Base-by-base conservation (phyloP, 176 grass and related monocot species). In the Tillandsia leiboldiana region DNA sequence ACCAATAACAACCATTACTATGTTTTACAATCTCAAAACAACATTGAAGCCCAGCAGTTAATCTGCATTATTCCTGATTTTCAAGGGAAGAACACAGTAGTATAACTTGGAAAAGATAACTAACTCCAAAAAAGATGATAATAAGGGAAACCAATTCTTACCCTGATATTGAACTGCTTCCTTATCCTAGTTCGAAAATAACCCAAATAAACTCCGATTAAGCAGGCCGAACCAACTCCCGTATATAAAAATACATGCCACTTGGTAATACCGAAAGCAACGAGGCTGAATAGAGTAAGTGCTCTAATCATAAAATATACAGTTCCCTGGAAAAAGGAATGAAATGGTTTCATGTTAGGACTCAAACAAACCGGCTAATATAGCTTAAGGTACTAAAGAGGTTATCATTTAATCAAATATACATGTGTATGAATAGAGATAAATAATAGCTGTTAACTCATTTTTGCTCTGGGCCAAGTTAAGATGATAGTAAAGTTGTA, bases 111-210 rank as follows among this genome's bases (percentile, higher is more conserved):
- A 6, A 42, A 42, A 42, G 33, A 42, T 42, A 8, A 42, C 33
- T 7, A 5, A 42, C 33, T 42, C 33, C 33, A 42, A 42, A 42
- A 47, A 70, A 64, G 78, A 26, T 26, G 51, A 53, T 2, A 66
- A 73, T 53, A 15, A 24, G 20, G 66, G 23, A 79, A 53, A 73
- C 29, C 78, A 71, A 79, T 74, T 67, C 63, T 80, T 86, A 88
- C 94, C 50, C 85, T 82, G 68, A 99, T 99, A 74, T 99, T 99
- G 80, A 88, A 99, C 57, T 88, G 90, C 69, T 86, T 90, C 79
- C 87, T 87, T 50, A 99, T 86, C 73, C 87, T 93, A 63, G 82
- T 84, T 75, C 90, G 79, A 65, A 90, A 99, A 70, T 99, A 90
- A 77, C 94, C 87, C 13, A 88, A 84, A 68, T 99, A 99, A 54